Evolutionary conservation across 768 basidiomycete species (phyloP), one percentile per base, ranked within the genome.

Genomic region (Naematelia aurantialba): DNA sequence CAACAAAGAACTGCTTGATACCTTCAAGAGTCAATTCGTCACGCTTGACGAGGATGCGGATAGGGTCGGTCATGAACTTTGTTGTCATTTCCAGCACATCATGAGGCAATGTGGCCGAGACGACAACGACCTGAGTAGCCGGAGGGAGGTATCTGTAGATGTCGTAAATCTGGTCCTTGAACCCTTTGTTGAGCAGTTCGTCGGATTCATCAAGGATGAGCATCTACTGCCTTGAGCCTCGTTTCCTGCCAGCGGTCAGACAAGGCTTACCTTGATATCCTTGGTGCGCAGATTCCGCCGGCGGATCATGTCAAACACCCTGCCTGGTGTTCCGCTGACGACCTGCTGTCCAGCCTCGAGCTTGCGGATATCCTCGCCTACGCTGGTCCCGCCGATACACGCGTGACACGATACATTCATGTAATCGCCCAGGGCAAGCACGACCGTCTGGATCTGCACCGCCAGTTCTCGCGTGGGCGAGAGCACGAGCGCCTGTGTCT

Each of bases 401-500:
- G 92, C 93, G 77, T 97, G 92, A 78, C 94, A 98, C 74, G 96
- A 91, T 60, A 99, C 89, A 75, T 96, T 96, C 93, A 97, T 94
- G 78, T 97, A 97, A 81, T 98, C 93, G 50, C 94, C 94, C 30
- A 99, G 81, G 25, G 94, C 94, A 59, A 97, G 84, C 27, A 98
- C 85, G 65, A 97, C 93, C 50, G 90, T 94, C 78, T 97, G 93
- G 71, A 96, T 99, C 81, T 97, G 94, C n/a, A 91, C 92, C 21
- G 94, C 94, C 58, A 98, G 83, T 81, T 99, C 94, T 65, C 94
- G 89, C n/a, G 94, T 99, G 2, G 94, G 94, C 4, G 94, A 96
- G 31, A 99, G 84, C 58, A 99, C 88, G 52, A 99, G 86, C 0
- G 91, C 94, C 78, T 98, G 94, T 2, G 91, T 92, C 80, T 96